Percentiles rank a stretch among this genome's conserved stretches.
Conservation (phyloP, 2,329 filamentous ascomycete genomes). For the Sclerotinia glacialis region DNA sequence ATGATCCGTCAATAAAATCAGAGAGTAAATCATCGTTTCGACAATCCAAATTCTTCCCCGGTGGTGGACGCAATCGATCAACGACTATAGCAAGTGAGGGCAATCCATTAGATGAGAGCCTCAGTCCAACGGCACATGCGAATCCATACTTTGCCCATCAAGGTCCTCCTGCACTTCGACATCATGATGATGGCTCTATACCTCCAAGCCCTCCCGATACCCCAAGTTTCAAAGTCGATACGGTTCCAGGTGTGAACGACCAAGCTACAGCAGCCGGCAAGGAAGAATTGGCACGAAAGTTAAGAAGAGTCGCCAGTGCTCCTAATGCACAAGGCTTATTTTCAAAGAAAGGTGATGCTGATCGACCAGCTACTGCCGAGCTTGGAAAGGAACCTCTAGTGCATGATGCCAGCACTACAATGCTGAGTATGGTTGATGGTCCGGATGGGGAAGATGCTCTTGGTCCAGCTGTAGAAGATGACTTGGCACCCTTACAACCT, state of each 20-base stretch:
- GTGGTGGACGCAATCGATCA: constrained; percentile 82
- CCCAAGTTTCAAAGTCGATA: constrained; percentile 71
- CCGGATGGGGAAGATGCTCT: constrained; percentile 42
- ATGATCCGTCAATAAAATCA: constrained; percentile 39
- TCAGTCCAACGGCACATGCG: constrained; percentile 89
- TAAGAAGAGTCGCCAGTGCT: constrained; percentile 91
- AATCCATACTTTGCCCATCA: constrained; percentile 98
- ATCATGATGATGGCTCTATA: constrained; percentile 91
- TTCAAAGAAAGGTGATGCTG: constrained; percentile 54
- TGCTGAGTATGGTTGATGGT: constrained; percentile 48
- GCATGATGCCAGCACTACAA: constrained; percentile 52
- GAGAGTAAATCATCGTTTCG: constrained; percentile 57
- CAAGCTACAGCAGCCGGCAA: constrained; percentile 74
- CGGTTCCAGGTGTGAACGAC: constrained; percentile 61
- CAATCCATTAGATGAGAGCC: constrained; percentile 79
- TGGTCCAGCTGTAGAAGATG: constrained; percentile 48
- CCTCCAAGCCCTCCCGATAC: constrained; percentile 92
- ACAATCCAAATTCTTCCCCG: constrained; percentile 84
- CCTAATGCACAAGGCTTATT: constrained; percentile 96
- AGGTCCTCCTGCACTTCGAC: constrained; percentile 85
- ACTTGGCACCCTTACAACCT: constrained; percentile 61
- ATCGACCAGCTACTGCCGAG: constrained; percentile 80
- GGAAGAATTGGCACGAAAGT: constrained; percentile 88
- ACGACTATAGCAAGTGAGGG: constrained; percentile 91
- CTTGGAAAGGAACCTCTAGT: constrained; percentile 77